Evolutionary conservation across 225 moss, liverwort and hornwort genomes (phyloP).

Genomic region (Pseudoscleropodium purum): DNA sequence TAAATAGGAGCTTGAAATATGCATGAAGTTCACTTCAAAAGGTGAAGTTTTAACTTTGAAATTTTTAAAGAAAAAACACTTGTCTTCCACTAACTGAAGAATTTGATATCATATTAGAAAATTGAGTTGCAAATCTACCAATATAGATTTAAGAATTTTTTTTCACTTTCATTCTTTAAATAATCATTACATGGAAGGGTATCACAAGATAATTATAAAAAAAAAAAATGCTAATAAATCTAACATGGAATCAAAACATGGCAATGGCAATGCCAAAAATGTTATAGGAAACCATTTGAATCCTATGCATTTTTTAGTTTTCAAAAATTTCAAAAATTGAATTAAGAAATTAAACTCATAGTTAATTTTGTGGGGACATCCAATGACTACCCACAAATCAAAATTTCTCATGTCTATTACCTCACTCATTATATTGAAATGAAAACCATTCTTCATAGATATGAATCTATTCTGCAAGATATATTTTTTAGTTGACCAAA

Average conservation of each 20-base stretch:
- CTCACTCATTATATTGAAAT: neutral
- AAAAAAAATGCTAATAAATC: neutral
- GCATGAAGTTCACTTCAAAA: neutral
- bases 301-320: neutral
- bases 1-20: neutral
- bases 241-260: neutral
- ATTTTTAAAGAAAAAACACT: neutral
- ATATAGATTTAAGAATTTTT: neutral
- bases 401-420: neutral
- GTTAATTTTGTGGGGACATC: too few species aligned
- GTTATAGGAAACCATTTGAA: neutral
- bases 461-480: neutral
- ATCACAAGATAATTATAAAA: neutral
- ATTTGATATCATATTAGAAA: neutral
- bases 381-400: too few species aligned
- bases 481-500: neutral
- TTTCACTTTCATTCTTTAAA: neutral
- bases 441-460: neutral
- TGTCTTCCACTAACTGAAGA: neutral
- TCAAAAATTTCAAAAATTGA: neutral
- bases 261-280: neutral
- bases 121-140: neutral
- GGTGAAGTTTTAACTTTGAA: neutral
- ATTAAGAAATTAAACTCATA: neutral
- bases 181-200: neutral